A percentile compares a stretch with the other conserved stretches of the same genome.
These are phyloP conservation scores for Marsdenia floribunda DNA, from an alignment of 257 asterid species.

Conservation along the genomic window DNA sequence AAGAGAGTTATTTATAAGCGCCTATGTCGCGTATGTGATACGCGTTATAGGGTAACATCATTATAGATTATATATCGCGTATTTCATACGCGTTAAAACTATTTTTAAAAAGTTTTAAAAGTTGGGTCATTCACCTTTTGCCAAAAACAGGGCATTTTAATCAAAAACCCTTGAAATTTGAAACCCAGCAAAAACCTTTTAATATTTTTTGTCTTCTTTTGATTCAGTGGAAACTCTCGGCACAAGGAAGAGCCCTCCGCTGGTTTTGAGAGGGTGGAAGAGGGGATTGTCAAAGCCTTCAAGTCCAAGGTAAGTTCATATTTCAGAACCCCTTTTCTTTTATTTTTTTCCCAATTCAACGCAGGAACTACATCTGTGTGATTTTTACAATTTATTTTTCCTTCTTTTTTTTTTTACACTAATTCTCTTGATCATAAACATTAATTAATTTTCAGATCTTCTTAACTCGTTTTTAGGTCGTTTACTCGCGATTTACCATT, in stretches of 20 bases:
- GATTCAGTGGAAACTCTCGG: background rate
- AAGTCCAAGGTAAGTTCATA: constrained; percentile 39
- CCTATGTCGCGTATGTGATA: too few relatives aligned
- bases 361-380: background rate
- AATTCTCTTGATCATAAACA: background rate
- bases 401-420: background rate
- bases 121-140: too few relatives aligned
- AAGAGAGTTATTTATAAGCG: too few relatives aligned
- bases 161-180: too few relatives aligned
- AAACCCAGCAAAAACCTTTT: background rate
- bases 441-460: constrained; percentile 5
- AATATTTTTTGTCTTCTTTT: background rate
- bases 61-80: too few relatives aligned
- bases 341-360: background rate
- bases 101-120: too few relatives aligned
- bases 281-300: constrained; percentile 18
- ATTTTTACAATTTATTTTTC: background rate
- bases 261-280: background rate
- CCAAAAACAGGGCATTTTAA: too few relatives aligned
- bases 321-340: background rate
- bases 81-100: too few relatives aligned
- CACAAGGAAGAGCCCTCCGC: background rate
- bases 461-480: background rate
- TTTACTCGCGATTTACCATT: constrained; percentile 1
- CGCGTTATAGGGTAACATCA: too few relatives aligned